A percentile compares a stretch with the other conserved stretches of the same genome.
These are phyloP conservation scores for Uronychia binucleata DNA, from an alignment of 73 alveolate genomes.

Conservation along the genomic window DNA sequence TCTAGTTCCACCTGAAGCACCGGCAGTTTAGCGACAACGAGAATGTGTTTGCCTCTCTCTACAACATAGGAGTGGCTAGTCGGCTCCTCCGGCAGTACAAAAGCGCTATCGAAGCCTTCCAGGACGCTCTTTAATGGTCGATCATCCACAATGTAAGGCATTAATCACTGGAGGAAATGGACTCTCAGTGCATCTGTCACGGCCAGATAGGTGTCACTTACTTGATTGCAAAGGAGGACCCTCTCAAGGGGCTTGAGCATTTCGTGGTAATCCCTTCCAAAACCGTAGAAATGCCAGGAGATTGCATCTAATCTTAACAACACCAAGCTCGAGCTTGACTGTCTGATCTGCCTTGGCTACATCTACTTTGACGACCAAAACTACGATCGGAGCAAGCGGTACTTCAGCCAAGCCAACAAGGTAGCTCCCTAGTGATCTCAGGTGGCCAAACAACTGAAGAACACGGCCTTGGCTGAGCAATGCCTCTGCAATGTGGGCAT, in stretches of 20 bases:
- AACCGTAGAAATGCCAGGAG: slow-evolving; percentile 52
- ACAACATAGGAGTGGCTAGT: slow-evolving; percentile 93
- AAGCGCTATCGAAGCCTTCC: slow-evolving; percentile 80
- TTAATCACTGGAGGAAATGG: slow-evolving; percentile 79
- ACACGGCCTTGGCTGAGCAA: slow-evolving; percentile 51
- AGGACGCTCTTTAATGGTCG: slow-evolving; percentile 93
- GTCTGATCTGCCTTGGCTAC: slow-evolving; percentile 63
- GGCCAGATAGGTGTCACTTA: slow-evolving; percentile 78
- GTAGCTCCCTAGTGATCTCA: slow-evolving; percentile 32
- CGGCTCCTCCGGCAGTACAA: slow-evolving; percentile 80
- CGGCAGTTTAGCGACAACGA: slow-evolving; percentile 91
- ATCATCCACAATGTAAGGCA: slow-evolving; percentile 56
- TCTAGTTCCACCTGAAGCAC: slow-evolving; percentile 93
- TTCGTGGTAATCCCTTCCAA: slow-evolving; percentile 42
- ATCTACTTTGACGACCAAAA: slow-evolving; percentile 35
- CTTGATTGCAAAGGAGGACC: slow-evolving; percentile 19
- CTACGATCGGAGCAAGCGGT: slow-evolving; percentile 45
- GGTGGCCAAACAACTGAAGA: slow-evolving; percentile 48
- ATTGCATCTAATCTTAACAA: slow-evolving; percentile 44
- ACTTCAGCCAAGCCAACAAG: slow-evolving; percentile 39
- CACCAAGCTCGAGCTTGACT: slow-evolving; percentile 57
- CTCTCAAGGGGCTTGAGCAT: slow-evolving; percentile 27
- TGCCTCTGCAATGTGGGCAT: slow-evolving; percentile 74
- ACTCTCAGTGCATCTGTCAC: slow-evolving; percentile 77
- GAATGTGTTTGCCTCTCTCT: slow-evolving; percentile 94